Evolutionary conservation across 2,329 filamentous ascomycete genomes (phyloP).

Genomic region (Stagonosporopsis vannaccii): DNA sequence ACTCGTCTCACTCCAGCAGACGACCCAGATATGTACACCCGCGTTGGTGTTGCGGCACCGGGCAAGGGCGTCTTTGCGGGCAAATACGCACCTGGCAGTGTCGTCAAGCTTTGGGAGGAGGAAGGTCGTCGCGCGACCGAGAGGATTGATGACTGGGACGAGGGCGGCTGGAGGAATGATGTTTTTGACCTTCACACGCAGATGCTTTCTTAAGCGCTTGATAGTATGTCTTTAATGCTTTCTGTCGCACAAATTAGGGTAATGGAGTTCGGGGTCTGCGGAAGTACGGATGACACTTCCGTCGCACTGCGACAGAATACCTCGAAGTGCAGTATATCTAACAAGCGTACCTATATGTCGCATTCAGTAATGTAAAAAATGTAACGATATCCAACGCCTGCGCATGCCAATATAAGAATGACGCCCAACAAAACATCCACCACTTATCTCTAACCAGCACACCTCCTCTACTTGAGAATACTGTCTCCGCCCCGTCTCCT

Average conservation of each 20-base stretch:
- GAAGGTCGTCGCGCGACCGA: slow-evolving; percentile 75
- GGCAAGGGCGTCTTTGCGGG: slow-evolving; percentile 76
- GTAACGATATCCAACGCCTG: background rate
- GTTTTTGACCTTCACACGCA: slow-evolving; percentile 70
- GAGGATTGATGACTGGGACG: slow-evolving; percentile 75
- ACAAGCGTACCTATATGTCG: slow-evolving; percentile 5
- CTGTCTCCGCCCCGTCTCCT: slow-evolving; percentile 34
- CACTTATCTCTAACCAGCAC: background rate
- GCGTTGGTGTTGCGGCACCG: slow-evolving; percentile 72
- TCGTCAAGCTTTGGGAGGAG: slow-evolving; percentile 89
- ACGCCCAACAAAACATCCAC: background rate
- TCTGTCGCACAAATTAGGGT: background rate
- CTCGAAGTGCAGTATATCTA: slow-evolving; percentile 4
- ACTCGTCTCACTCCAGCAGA: slow-evolving; percentile 75
- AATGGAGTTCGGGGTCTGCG: background rate
- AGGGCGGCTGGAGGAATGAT: slow-evolving; percentile 80
- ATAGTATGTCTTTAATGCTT: background rate
- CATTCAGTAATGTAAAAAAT: background rate
- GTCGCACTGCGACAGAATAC: background rate
- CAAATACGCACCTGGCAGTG: slow-evolving; percentile 85
- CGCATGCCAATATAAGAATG: background rate
- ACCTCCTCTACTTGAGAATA: slow-evolving; percentile 32
- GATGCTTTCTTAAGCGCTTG: slow-evolving; percentile 26
- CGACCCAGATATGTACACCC: slow-evolving; percentile 77
- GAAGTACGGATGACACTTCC: slow-evolving; percentile 3